Conservation (phyloP, 129 eudicot species). For the Saussurea involucrata region DNA sequence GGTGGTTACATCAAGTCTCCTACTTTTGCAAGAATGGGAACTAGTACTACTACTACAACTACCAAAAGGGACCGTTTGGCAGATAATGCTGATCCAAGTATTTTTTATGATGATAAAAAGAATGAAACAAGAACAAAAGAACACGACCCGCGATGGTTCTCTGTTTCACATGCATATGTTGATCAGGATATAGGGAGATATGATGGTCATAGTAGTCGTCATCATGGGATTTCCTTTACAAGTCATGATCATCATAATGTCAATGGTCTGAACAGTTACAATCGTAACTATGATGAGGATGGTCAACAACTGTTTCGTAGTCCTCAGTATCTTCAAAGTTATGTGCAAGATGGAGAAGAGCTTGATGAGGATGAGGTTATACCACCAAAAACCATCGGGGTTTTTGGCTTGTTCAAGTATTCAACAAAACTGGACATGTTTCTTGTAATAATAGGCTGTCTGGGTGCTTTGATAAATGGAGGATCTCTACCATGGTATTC, state of each 20-base stretch:
- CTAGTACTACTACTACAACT: conserved; percentile 13
- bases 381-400: conserved; percentile 42
- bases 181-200: conserved; percentile 13
- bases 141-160: conserved; percentile 41
- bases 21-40: conserved; percentile 24
- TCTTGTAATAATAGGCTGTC: conserved; percentile 60
- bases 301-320: conserved; percentile 5
- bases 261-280: background rate
- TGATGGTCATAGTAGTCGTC: conserved; percentile 28
- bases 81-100: conserved; percentile 21
- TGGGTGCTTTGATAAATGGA: conserved; percentile 81
- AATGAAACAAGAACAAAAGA: conserved; percentile 10
- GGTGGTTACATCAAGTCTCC: conserved; percentile 34
- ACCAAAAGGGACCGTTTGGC: conserved; percentile 19
- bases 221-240: conserved; percentile 22
- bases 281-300: conserved; percentile 4
- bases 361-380: conserved; percentile 46
- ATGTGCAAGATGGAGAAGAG: conserved; percentile 28
- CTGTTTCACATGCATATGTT: conserved; percentile 51
- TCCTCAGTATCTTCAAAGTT: conserved; percentile 29
- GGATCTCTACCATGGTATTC: conserved; percentile 91
- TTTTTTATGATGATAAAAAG: conserved; percentile 11
- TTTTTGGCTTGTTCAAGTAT: conserved; percentile 56
- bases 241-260: conserved; percentile 13
- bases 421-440: conserved; percentile 53